Percentiles rank a stretch among this genome's conserved stretches.
phyloP scores from a whole-genome alignment of 1,284 basidiomycete genomes.

The Coniferiporia sulphurascens region DNA sequence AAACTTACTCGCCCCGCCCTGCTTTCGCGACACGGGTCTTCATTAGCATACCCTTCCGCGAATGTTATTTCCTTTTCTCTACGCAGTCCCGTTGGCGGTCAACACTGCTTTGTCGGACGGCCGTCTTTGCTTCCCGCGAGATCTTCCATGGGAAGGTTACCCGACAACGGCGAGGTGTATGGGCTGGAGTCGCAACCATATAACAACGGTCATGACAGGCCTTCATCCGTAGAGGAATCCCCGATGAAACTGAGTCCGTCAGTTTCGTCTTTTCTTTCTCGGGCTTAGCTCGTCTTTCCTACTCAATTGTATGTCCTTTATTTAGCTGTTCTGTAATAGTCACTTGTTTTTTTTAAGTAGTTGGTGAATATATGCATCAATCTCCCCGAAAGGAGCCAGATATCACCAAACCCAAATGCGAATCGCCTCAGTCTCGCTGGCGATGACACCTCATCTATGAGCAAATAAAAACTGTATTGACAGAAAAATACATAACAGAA shows the following conservation, averaged over 20 bases:
- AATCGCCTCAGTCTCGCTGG: too few relatives aligned
- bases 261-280: background rate
- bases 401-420: background rate
- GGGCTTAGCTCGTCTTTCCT: background rate
- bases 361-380: background rate
- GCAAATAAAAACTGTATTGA: background rate
- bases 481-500: background rate
- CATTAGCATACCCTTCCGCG: slow-evolving; percentile 1
- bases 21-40: slow-evolving; percentile 15
- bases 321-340: too few relatives aligned
- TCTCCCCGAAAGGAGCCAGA: too few relatives aligned
- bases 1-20: slow-evolving; percentile 36
- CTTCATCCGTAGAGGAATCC: background rate
- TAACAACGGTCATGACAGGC: background rate
- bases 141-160: slow-evolving; percentile 4
- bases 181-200: slow-evolving; percentile 4
- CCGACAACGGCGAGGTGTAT: slow-evolving; percentile 12
- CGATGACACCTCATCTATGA: too few relatives aligned
- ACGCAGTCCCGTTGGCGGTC: slow-evolving; percentile 7
- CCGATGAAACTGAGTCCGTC: slow-evolving; percentile 11
- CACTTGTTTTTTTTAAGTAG: background rate
- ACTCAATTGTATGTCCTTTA: background rate
- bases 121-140: slow-evolving; percentile 9
- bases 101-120: slow-evolving; percentile 1
- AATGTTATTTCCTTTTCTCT: slow-evolving; percentile 9